A percentile compares a stretch with the other conserved stretches of the same genome.
Conservation (phyloP, 768 basidiomycete species). For the Hericium erinaceus region DNA sequence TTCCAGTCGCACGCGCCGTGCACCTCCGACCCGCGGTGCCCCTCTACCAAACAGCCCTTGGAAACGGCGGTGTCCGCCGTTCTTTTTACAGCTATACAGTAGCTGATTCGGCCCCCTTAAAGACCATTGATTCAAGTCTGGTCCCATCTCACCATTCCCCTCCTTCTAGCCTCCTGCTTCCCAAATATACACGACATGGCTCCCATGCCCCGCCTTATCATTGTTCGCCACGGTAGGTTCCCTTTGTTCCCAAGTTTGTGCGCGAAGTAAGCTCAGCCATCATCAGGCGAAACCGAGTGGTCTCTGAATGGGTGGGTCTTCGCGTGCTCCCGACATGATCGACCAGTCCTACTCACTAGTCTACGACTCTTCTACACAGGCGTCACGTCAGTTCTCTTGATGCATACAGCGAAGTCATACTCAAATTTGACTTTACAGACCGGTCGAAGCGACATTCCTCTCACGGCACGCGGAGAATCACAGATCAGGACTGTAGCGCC, state of each 20-base stretch:
- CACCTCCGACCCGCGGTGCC: no score
- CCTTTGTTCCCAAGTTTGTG: neutral
- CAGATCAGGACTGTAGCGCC: conserved; percentile 58
- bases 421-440: conserved; percentile 41
- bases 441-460: conserved; percentile 78
- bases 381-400: conserved; percentile 43
- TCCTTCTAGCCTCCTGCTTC: no score
- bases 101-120: no score
- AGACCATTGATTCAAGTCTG: no score
- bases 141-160: no score
- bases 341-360: neutral
- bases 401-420: neutral
- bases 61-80: no score
- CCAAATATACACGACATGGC: neutral
- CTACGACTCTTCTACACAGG: conserved; percentile 25
- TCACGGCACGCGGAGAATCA: conserved; percentile 67
- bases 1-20: no score
- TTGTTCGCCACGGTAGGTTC: conserved; percentile 40
- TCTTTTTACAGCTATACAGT: no score
- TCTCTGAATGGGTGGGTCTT: conserved; percentile 65
- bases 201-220: conserved; percentile 40
- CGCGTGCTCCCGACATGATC: neutral
- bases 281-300: conserved; percentile 88
- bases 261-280: neutral
- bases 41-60: neutral